Conservation (phyloP, 352 stramenopile genomes). For the Sclerospora graminicola region DNA sequence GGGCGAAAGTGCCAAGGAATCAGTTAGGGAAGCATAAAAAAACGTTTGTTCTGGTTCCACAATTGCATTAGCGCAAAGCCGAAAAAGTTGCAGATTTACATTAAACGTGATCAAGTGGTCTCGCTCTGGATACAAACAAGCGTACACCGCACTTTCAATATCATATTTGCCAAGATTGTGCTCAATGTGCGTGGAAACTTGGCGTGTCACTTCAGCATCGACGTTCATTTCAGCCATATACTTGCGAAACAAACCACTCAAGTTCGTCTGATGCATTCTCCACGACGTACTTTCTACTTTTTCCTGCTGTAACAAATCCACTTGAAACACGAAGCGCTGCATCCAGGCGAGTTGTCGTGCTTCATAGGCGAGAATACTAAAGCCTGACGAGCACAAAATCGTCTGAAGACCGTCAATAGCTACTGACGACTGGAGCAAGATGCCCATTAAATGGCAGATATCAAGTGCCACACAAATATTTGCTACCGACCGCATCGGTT, state of each 20-base stretch:
- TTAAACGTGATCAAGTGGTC: slow-evolving; percentile 18
- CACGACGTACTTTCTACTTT: slow-evolving; percentile 1
- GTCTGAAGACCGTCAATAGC: slow-evolving; percentile 32
- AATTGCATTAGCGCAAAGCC: slow-evolving; percentile 23
- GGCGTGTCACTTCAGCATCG: slow-evolving; percentile 19
- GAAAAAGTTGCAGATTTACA: slow-evolving; percentile 28
- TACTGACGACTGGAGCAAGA: slow-evolving; percentile 21
- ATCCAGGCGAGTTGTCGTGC: slow-evolving; percentile 32
- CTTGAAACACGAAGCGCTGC: slow-evolving; percentile 33
- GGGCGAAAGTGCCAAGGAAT: slow-evolving; percentile 21
- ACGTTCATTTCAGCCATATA: slow-evolving; percentile 36
- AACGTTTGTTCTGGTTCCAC: slow-evolving; percentile 18
- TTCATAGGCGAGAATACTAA: slow-evolving; percentile 19
- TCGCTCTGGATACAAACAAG: slow-evolving; percentile 38
- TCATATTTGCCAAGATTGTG: slow-evolving; percentile 10
- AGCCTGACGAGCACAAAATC: slow-evolving; percentile 24
- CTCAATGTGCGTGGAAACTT: slow-evolving; percentile 17
- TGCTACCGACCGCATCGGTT: not conserved
- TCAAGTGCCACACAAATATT: slow-evolving; percentile 35
- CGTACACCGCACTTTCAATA: slow-evolving; percentile 24
- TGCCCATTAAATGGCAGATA: slow-evolving; percentile 37
- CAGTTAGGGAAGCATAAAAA: slow-evolving; percentile 24
- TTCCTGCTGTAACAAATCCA: slow-evolving; percentile 18
- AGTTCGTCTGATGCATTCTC: slow-evolving; percentile 4
- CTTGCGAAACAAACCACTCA: slow-evolving; percentile 27